Conservation (phyloP, 495 filamentous ascomycete species). For the Penicilliopsis zonata region DNA sequence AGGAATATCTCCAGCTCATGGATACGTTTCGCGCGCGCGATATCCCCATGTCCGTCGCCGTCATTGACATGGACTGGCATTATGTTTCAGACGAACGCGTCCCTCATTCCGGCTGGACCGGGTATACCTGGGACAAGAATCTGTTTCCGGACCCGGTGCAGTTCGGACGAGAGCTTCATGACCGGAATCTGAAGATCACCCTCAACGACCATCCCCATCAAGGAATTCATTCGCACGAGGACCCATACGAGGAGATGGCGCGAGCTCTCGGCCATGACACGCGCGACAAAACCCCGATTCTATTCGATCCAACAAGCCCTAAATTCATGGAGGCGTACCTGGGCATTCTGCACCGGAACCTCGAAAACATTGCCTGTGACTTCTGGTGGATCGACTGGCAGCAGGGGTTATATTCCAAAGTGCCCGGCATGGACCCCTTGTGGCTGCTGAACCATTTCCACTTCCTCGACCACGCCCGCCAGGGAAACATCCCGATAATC, state of each 20-base stretch:
- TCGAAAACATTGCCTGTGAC: slow-evolving; percentile 40
- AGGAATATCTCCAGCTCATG: slow-evolving; percentile 42
- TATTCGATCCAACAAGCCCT: slow-evolving; percentile 39
- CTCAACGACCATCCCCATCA: slow-evolving; percentile 47
- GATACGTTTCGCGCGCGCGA: slow-evolving; percentile 29
- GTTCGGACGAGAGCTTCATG: slow-evolving; percentile 32
- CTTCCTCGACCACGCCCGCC: slow-evolving; percentile 34
- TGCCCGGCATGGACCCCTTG: slow-evolving; percentile 45
- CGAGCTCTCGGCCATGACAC: slow-evolving; percentile 32
- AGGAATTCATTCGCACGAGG: slow-evolving; percentile 39
- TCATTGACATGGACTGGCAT: slow-evolving; percentile 56
- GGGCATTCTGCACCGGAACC: slow-evolving; percentile 35
- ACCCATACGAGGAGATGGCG: slow-evolving; percentile 40
- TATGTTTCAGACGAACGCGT: slow-evolving; percentile 28
- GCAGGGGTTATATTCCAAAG: slow-evolving; percentile 37
- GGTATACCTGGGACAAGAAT: slow-evolving; percentile 46
- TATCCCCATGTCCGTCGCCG: slow-evolving; percentile 42
- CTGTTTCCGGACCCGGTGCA: slow-evolving; percentile 39
- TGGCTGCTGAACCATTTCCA: slow-evolving; percentile 54
- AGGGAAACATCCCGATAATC: slow-evolving; percentile 17
- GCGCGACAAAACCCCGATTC: slow-evolving; percentile 28
- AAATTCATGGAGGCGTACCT: slow-evolving; percentile 46
- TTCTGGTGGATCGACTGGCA: slow-evolving; percentile 59
- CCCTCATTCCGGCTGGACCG: slow-evolving; percentile 40
- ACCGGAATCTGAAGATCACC: slow-evolving; percentile 29